A percentile compares a stretch with the other conserved stretches of the same genome.
phyloP scores from a whole-genome alignment of 306 rosid genomes.

The Fagus crenata region DNA sequence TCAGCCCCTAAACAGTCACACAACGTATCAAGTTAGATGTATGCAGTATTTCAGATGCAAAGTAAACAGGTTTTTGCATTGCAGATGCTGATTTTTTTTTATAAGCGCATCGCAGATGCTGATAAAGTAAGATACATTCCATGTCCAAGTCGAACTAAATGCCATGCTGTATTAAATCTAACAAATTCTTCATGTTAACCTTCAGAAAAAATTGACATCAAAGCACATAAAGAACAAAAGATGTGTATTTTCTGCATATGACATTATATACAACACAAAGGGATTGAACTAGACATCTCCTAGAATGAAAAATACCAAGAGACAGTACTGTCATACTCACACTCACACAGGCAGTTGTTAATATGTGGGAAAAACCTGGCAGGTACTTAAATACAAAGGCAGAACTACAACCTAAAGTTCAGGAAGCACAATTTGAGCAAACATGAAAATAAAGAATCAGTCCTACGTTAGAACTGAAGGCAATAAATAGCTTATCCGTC shows the following conservation, averaged over 20 bases:
- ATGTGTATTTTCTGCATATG: neutral
- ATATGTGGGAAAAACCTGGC: no score
- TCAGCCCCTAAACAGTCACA: neutral
- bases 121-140: neutral
- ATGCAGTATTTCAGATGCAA: neutral
- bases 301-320: neutral
- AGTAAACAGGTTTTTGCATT: neutral
- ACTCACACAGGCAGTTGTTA: neutral
- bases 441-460: no score
- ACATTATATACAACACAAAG: neutral
- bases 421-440: neutral
- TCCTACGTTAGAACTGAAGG: neutral
- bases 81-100: neutral
- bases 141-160: no score
- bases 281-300: neutral
- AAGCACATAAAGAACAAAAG: neutral
- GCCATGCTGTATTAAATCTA: no score
- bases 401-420: neutral
- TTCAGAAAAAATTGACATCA: neutral
- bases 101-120: neutral
- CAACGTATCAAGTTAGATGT: neutral
- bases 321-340: neutral
- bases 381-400: neutral
- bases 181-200: no score
- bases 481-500: neutral